Base-by-base conservation (phyloP, 352 stramenopile genomes). In the Phytophthora aleatoria region DNA sequence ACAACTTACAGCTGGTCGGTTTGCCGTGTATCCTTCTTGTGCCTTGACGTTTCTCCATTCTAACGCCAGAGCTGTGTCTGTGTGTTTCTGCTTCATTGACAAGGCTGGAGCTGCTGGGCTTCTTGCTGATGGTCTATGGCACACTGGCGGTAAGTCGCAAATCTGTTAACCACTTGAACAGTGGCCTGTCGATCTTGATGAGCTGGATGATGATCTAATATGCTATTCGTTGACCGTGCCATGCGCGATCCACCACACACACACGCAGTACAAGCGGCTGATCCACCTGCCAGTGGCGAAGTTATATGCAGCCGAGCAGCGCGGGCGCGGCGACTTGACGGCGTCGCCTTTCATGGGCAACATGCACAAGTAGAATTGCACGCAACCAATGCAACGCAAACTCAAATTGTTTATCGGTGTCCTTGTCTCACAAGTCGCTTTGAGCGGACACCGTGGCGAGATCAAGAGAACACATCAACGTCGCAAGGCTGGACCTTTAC, bases 211-310 rank as follows among this genome's bases (percentile, higher is more conserved):
- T 41, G 54, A 35, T 41, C 62, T 64, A 27, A 65, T 27, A 24
- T 52, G 31, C 24, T 57, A 3, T 60, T 41, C 26, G 3, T n/a
- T 33, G 28, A 20, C 9, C 13, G 28, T 50, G 3, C 28, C 20
- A 33, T 11, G 55, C 20, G 20, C 20, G 20, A 20, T 20, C 20
- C 20, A 20, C 20, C 20, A 20, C 20, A 20, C 20, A 20, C 24
- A 16, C 38, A 15, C 43, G 13, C 76, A 94, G 85, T 93, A 93
- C 80, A 95, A 95, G 76, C 83, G 93, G 67, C 67, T 95, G 28
- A 64, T 92, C 27, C 71, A 60, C 27, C 61, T 93, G 35, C 84
- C 86, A 3, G 10, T 79, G 15, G 13, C 47, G 7, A 57, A 61
- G 50, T 64, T 91, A 20, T 94, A 94, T 58, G 71, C 62, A 15